A percentile compares a stretch with the other conserved stretches of the same genome.
These are phyloP conservation scores for Grosmannia clavigera DNA, from an alignment of 2,329 filamentous ascomycete genomes.

Conservation along the genomic window DNA sequence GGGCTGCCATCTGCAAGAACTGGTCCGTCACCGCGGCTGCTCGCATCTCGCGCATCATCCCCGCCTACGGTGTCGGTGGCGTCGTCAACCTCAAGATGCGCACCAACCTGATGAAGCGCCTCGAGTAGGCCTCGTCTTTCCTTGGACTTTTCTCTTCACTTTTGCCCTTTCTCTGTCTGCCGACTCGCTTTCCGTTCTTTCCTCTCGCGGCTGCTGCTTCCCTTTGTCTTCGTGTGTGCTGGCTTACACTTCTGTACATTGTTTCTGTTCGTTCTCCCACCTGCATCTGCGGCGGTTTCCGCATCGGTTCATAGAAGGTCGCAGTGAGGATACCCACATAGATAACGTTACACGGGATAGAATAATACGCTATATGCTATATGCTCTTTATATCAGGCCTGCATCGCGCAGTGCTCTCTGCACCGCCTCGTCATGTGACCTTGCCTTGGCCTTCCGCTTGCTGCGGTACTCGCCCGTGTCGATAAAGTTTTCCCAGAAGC, in stretches of 20 bases:
- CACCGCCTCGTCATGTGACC: constrained; percentile 28
- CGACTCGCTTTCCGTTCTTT: not conserved
- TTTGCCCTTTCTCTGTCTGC: not conserved
- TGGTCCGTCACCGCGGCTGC: constrained; percentile 65
- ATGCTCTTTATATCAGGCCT: constrained; percentile 21
- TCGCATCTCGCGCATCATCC: constrained; percentile 72
- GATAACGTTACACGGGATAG: not conserved
- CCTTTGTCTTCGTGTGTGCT: not conserved
- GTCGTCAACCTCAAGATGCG: constrained; percentile 71
- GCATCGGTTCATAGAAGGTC: no score
- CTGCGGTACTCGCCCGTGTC: constrained; percentile 28
- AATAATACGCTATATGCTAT: no score
- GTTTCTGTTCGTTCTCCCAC: not conserved
- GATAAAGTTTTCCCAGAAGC: constrained; percentile 82
- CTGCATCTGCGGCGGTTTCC: no score
- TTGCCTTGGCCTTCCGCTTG: constrained; percentile 9
- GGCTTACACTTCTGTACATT: not conserved
- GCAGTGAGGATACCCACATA: not conserved
- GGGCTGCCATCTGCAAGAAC: constrained; percentile 54
- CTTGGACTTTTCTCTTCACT: not conserved
- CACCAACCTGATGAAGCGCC: constrained; percentile 48
- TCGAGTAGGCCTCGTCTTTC: constrained; percentile 23
- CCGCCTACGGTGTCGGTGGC: constrained; percentile 79
- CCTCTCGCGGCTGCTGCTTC: not conserved
- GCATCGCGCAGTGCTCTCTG: constrained; percentile 29